Evolutionary conservation across 208 protist species (phyloP), one percentile per base, ranked within the genome.

Genomic region (Zelonia costaricensis): DNA sequence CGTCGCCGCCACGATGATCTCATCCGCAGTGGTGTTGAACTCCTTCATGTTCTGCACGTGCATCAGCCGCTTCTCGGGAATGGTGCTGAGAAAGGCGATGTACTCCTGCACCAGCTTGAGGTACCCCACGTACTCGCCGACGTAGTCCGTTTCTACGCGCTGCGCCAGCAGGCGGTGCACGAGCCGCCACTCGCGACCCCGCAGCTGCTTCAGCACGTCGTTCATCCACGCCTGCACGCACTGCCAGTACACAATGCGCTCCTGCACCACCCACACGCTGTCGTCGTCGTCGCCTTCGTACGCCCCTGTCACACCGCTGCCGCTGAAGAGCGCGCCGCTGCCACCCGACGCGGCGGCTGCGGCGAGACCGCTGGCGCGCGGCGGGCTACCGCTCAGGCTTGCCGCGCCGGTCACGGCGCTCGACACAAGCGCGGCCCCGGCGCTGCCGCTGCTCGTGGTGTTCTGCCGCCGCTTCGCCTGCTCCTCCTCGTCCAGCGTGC

Each of bases 101-200:
- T 91, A 93, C 43, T 91, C 76, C 13, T 76, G 75, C 35, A 88
- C 78, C 3, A 76, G 70, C 48, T 84, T 69, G 23, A 54, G 63
- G 54, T 93, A 81, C 6, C 63, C 46, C 1, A 79, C 69, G 70
- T 87, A 93, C 69, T 96, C 86, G 36, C 68, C 33, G 13, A 84
- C 78, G 69, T 84, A 94, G 52, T 54, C 74, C n/a, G 81, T 91
- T 40, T 88, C 77, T 7, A 92, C 87, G 7, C 82, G 78, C 61
- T 83, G 63, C 7, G 48, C 71, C n/a, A 94, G 76, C 10, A 96
- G 53, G 31, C 76, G 71, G 54, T 94, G 85, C 44, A 86, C 61
- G 1, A 94, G 76, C 12, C 71, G 76, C 88, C 91, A 96, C 73
- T 96, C 91, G 22, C 88, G 85, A 18, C 62, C 62, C 33, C 86